Conservation (phyloP, 164 flowering plant genomes). For the Macadamia integrifolia region DNA sequence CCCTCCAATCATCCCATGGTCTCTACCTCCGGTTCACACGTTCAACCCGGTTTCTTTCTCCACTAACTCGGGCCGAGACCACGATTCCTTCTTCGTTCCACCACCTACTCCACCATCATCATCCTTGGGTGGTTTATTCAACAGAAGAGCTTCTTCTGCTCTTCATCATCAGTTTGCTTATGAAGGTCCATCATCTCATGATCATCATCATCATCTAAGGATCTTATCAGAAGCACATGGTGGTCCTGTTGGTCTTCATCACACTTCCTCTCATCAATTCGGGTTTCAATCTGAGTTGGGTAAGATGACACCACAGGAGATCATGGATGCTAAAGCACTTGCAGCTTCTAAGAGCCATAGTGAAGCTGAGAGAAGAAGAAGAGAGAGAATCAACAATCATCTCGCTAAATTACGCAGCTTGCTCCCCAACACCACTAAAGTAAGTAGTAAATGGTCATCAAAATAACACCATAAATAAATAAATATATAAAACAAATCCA, state of each 20-base stretch:
- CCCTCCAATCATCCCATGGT: slow-evolving; percentile 53
- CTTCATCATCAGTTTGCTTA: slow-evolving; percentile 47
- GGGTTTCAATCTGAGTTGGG: slow-evolving; percentile 67
- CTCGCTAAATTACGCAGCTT: slow-evolving; percentile 84
- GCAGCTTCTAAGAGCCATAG: slow-evolving; percentile 99
- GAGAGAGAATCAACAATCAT: slow-evolving; percentile 94
- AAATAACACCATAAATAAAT: too few relatives aligned
- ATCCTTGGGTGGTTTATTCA: slow-evolving; percentile 41
- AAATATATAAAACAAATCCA: not conserved
- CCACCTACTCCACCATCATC: slow-evolving; percentile 43
- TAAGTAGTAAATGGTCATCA: slow-evolving; percentile 27
- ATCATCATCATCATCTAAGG: slow-evolving; percentile 29
- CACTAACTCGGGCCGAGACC: slow-evolving; percentile 28
- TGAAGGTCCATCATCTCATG: slow-evolving; percentile 43
- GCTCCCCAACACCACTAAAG: slow-evolving; percentile 93
- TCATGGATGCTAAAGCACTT: slow-evolving; percentile 96
- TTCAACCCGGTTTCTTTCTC: slow-evolving; percentile 37
- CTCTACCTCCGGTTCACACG: slow-evolving; percentile 43
- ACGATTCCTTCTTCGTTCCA: slow-evolving; percentile 40
- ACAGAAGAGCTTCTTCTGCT: slow-evolving; percentile 31
- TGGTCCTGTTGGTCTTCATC: slow-evolving; percentile 58
- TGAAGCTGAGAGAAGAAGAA: slow-evolving; percentile 88
- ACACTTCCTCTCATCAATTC: slow-evolving; percentile 39
- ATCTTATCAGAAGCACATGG: slow-evolving; percentile 58
- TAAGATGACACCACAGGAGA: slow-evolving; percentile 87